Percentiles rank a stretch among this genome's conserved stretches.
Evolutionary conservation across 2,329 filamentous ascomycete species (phyloP).

Genomic region (Colletotrichum zoysiae): DNA sequence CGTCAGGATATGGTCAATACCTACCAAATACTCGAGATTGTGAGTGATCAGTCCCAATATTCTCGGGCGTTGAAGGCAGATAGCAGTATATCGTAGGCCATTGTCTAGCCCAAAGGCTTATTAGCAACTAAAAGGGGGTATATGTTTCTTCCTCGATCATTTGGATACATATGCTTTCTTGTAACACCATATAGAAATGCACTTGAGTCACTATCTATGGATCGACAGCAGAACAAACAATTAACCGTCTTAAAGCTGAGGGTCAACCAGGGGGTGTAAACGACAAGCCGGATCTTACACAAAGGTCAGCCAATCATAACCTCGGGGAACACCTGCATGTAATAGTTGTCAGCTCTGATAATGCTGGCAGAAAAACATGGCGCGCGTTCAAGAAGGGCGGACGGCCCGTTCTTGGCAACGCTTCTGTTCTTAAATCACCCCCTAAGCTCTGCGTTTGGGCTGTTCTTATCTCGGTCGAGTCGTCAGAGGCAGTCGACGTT

Average conservation of each 20-base stretch:
- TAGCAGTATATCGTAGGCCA: background rate
- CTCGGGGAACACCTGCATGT: background rate
- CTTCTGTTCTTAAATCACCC: background rate
- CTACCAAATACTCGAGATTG: background rate
- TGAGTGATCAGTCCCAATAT: background rate
- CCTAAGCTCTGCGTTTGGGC: no score
- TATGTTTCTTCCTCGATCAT: background rate
- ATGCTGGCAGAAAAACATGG: background rate
- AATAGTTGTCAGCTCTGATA: background rate
- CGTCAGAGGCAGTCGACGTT: background rate
- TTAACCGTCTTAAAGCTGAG: background rate
- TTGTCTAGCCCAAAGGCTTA: background rate
- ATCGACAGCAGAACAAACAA: background rate
- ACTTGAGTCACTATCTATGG: no score
- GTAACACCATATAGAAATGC: background rate
- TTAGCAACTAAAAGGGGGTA: background rate
- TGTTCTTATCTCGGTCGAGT: background rate
- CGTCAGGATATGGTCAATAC: background rate
- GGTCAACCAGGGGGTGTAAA: no score
- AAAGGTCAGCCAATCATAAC: background rate
- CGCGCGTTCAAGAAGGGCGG: background rate
- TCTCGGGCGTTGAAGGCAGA: background rate
- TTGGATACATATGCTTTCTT: background rate
- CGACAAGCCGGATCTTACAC: background rate
- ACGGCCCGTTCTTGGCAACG: background rate